Conservation (phyloP, 2,329 filamentous ascomycete species). For the Cordyceps tenuipes region DNA sequence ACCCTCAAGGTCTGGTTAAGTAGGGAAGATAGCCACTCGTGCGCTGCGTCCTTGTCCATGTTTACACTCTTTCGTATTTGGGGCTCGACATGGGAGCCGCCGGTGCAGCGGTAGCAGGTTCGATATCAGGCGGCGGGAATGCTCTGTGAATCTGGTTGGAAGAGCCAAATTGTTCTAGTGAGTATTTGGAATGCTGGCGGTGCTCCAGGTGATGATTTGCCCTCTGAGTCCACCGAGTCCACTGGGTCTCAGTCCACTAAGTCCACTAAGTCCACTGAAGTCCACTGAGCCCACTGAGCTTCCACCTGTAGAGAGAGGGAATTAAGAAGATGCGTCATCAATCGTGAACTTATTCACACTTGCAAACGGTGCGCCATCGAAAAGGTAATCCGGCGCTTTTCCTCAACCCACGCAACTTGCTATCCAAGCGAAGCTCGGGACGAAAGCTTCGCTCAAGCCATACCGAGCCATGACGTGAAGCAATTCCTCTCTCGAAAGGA, state of each 20-base stretch:
- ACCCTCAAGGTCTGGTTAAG: conserved; percentile 74
- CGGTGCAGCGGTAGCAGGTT: not conserved
- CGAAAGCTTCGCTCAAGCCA: not conserved
- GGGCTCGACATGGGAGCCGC: not conserved
- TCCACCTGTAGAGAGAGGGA: not conserved
- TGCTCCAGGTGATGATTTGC: not conserved
- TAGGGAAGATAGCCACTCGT: conserved; percentile 53
- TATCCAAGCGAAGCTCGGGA: not conserved
- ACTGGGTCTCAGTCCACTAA: no score
- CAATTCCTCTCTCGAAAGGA: not conserved
- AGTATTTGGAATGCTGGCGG: not conserved
- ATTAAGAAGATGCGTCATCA: conserved; percentile 8
- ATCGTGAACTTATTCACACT: conserved; percentile 12
- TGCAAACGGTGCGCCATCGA: not conserved
- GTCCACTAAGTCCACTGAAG: not conserved
- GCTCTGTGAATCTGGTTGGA: not conserved
- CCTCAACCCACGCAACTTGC: not conserved
- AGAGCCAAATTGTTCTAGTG: not conserved
- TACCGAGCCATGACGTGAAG: not conserved
- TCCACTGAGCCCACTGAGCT: not conserved
- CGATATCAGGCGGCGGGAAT: not conserved
- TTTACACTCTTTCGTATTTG: not conserved
- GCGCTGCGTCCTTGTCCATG: conserved; percentile 46
- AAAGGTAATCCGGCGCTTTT: not conserved
- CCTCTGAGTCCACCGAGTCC: not conserved